A percentile compares a stretch with the other conserved stretches of the same genome.
Conservation (phyloP, 352 stramenopile species). For the Globisporangium echinulatum region DNA sequence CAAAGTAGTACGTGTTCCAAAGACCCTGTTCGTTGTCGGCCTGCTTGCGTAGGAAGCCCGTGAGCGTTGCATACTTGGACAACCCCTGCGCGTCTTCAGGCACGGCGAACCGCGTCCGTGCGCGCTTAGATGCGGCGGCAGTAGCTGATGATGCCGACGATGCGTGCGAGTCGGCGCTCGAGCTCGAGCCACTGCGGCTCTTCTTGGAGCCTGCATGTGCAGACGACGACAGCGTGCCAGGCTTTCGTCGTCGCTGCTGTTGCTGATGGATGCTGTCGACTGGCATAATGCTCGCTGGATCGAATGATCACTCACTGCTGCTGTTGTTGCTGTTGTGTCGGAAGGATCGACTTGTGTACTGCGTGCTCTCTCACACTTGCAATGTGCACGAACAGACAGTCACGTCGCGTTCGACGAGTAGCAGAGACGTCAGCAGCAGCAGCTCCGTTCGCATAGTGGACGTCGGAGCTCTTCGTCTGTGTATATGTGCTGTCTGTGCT, state of each 20-base stretch:
- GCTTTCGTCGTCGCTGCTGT: background rate
- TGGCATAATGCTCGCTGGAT: background rate
- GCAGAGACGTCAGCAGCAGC: background rate
- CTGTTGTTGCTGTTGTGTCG: background rate
- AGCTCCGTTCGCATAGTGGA: background rate
- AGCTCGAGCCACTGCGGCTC: slow-evolving; percentile 1
- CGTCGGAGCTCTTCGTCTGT: background rate
- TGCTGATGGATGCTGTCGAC: background rate
- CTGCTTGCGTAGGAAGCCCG: slow-evolving; percentile 66
- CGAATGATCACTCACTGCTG: background rate
- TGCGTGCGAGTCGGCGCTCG: background rate
- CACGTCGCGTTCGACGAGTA: background rate
- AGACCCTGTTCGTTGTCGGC: slow-evolving; percentile 69
- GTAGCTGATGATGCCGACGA: slow-evolving; percentile 3
- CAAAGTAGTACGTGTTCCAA: slow-evolving; percentile 82
- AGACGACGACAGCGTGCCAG: background rate
- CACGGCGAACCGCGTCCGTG: slow-evolving; percentile 50
- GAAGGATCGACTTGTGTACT: background rate
- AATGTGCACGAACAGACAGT: too few species aligned
- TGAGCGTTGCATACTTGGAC: slow-evolving; percentile 41
- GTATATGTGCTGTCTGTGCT: too few species aligned
- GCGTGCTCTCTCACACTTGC: too few species aligned
- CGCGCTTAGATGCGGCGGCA: slow-evolving; percentile 23
- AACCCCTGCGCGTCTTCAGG: slow-evolving; percentile 38
- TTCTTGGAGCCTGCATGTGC: background rate